Evolutionary conservation across 164 flowering plant species (phyloP), one percentile per base, ranked within the genome.

Genomic region (Warburgia ugandensis): DNA sequence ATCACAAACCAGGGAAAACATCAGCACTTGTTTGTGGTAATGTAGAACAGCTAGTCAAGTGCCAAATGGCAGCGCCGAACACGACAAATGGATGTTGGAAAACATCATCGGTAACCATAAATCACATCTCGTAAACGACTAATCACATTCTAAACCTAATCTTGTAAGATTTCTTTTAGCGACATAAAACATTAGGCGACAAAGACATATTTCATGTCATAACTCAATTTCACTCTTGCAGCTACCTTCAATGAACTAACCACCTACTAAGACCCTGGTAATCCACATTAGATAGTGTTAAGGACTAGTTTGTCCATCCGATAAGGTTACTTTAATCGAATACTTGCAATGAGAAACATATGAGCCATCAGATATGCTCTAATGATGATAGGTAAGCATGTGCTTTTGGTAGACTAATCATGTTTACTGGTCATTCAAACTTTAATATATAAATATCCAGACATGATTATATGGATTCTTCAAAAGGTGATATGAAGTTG

Each of bases 131-230:
- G 8, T n/a, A 40, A 40, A 40, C 4, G 45, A 40, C 23, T 16
- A 40, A 20, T 40, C 26, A 40, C 21, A 20, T 21, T 40, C 21
- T 16, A 12, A n/a, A 10, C 21, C 45, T 19, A 40, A 21, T 21
- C 45, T 25, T 25, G 11, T 10, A 7, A 13, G 3, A 20, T 17
- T 40, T 40, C 23, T 40, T 17, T 40, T n/a, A n/a, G n/a, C n/a
- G n/a, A n/a, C n/a, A n/a, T n/a, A n/a, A n/a, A 40, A 40, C 45
- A 40, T 40, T 17, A 40, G 21, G 21, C 19, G 45, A 40, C 45
- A 40, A 40, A 40, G 11, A n/a, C 12, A n/a, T 25, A 21, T 40
- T 40, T 33, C 37, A 33, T 10, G 14, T 33, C 37, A 33, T 33
- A 33, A 33, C 13, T 10, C 19, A 40, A 7, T 10, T 17, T 40